phyloP scores from a whole-genome alignment of 345 rosid genomes.

The Trapa bicornis region DNA sequence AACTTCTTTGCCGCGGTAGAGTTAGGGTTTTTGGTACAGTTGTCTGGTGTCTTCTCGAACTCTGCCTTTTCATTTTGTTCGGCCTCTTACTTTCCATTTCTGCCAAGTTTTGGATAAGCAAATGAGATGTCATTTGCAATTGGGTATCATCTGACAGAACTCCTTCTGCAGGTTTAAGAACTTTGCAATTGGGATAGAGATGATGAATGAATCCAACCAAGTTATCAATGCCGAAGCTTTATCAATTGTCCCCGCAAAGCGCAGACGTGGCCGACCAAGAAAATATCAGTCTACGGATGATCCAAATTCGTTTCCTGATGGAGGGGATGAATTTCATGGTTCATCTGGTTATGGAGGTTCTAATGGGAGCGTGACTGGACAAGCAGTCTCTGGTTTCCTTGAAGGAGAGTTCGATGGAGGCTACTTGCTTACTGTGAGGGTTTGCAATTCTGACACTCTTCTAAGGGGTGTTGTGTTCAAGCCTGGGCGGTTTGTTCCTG shows the following conservation, averaged over 20 bases:
- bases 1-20: background rate
- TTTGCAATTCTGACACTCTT: slow-evolving; percentile 50
- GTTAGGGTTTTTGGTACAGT: background rate
- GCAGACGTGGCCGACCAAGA: slow-evolving; percentile 84
- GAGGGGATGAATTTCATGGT: slow-evolving; percentile 17
- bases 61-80: background rate
- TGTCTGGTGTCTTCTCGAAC: background rate
- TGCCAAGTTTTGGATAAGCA: background rate
- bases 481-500: slow-evolving; percentile 62
- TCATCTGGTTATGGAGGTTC: slow-evolving; percentile 22
- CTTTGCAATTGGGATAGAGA: background rate
- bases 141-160: background rate
- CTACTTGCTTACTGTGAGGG: slow-evolving; percentile 66
- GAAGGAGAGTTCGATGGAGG: slow-evolving; percentile 90
- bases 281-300: slow-evolving; percentile 28
- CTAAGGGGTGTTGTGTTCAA: slow-evolving; percentile 84
- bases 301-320: background rate
- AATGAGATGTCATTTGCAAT: background rate
- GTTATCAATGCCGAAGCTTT: slow-evolving; percentile 27
- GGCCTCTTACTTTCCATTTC: background rate
- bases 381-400: slow-evolving; percentile 55
- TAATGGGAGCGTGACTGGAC: slow-evolving; percentile 51
- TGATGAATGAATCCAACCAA: slow-evolving; percentile 39
- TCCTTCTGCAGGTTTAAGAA: slow-evolving; percentile 3
- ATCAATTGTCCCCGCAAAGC: slow-evolving; percentile 36